Percentiles rank a stretch among this genome's conserved stretches.
These are phyloP conservation scores for Elongisporangium anandrum DNA, from an alignment of 352 stramenopile genomes.

Conservation along the genomic window DNA sequence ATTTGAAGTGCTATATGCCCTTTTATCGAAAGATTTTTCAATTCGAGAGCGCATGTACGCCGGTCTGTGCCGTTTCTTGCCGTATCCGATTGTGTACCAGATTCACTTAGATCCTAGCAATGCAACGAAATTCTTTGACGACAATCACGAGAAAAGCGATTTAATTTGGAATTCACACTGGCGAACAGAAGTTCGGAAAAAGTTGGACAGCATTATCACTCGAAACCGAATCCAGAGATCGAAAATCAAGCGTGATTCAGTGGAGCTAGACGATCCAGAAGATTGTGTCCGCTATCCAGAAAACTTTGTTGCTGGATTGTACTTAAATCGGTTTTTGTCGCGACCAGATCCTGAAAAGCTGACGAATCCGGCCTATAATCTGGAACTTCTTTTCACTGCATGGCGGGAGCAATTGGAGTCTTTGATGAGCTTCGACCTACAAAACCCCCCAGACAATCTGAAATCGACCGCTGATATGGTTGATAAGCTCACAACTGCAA, in stretches of 20 bases:
- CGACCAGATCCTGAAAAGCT: conserved; percentile 64
- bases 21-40: conserved; percentile 66
- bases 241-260: conserved; percentile 69
- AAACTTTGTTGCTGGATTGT: conserved; percentile 71
- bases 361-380: conserved; percentile 74
- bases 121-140: conserved; percentile 71
- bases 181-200: conserved; percentile 69
- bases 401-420: conserved; percentile 58
- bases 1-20: conserved; percentile 78
- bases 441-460: conserved; percentile 51
- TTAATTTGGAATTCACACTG: conserved; percentile 82
- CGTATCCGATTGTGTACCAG: conserved; percentile 80
- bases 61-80: conserved; percentile 64
- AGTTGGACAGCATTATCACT: conserved; percentile 73
- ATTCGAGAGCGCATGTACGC: conserved; percentile 75
- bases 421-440: conserved; percentile 57
- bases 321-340: conserved; percentile 71
- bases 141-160: conserved; percentile 81
- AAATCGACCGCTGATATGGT: conserved; percentile 44
- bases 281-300: conserved; percentile 57
- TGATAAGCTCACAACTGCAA: conserved; percentile 68
- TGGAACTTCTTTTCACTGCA: conserved; percentile 69
- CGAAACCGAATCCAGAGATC: conserved; percentile 70
- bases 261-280: conserved; percentile 61
- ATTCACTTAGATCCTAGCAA: conserved; percentile 76